phyloP scores from a whole-genome alignment of 805 yeast genomes.

The Barnettozyma californica region DNA sequence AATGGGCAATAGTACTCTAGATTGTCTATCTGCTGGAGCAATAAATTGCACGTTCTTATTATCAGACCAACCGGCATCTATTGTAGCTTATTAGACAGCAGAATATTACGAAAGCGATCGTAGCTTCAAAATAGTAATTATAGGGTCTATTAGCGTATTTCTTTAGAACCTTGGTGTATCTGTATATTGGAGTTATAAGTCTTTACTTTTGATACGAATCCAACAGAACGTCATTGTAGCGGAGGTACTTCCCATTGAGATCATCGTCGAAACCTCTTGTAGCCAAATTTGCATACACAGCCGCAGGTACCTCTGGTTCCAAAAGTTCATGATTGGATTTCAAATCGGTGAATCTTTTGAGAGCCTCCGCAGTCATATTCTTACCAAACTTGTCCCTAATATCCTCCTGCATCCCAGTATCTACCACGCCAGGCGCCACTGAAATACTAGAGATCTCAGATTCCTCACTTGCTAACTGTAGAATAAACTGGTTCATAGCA shows the following conservation, averaged over 20 bases:
- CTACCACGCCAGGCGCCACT: slow-evolving; percentile 93
- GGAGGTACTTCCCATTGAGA: slow-evolving; percentile 61
- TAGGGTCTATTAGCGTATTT: too few relatives aligned
- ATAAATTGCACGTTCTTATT: too few relatives aligned
- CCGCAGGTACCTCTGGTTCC: slow-evolving; percentile 68
- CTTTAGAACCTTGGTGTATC: too few relatives aligned
- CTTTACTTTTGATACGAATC: background rate
- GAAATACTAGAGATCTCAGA: slow-evolving; percentile 54
- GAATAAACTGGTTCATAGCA: slow-evolving; percentile 74
- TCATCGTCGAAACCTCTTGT: slow-evolving; percentile 48
- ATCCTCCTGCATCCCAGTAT: slow-evolving; percentile 80
- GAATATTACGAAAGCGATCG: too few relatives aligned
- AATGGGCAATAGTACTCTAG: slow-evolving; percentile 41
- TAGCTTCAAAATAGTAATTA: too few relatives aligned
- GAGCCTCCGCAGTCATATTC: slow-evolving; percentile 56
- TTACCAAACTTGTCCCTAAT: slow-evolving; percentile 61
- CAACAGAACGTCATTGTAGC: slow-evolving; percentile 46
- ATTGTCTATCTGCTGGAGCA: too few relatives aligned
- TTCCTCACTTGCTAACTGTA: slow-evolving; percentile 66
- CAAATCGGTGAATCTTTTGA: slow-evolving; percentile 59
- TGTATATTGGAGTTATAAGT: background rate
- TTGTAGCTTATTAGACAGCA: too few relatives aligned
- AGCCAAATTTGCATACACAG: slow-evolving; percentile 62
- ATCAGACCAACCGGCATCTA: too few relatives aligned
- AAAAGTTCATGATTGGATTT: slow-evolving; percentile 53